A percentile compares a stretch with the other conserved stretches of the same genome.
phyloP scores from a whole-genome alignment of 1,139 yeast species.

The Lodderomyces pseudojiufengensis region DNA sequence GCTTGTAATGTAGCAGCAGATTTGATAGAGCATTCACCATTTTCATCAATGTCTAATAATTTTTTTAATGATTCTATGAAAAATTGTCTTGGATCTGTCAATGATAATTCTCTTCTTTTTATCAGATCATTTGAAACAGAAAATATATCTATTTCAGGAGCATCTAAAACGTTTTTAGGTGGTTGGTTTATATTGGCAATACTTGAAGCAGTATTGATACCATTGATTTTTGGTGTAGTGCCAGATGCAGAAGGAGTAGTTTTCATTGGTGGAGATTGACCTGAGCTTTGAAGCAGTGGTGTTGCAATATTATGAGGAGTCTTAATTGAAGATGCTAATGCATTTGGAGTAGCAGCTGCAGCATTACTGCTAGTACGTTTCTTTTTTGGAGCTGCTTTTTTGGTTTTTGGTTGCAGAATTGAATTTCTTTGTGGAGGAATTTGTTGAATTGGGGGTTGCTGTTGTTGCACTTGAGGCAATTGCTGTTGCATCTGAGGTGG shows the following conservation, averaged over 20 bases:
- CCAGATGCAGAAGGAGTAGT: conserved; percentile 8
- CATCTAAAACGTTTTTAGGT: conserved; percentile 14
- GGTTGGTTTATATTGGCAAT: too few species aligned
- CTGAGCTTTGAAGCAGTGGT: conserved; percentile 38
- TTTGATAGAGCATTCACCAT: conserved; percentile 22
- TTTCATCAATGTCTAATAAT: conserved; percentile 43
- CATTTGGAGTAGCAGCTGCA: conserved; percentile 41
- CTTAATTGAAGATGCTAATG: conserved; percentile 38
- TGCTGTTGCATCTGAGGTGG: conserved; percentile 7
- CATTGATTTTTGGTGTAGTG: conserved; percentile 8
- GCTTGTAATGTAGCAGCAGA: conserved; percentile 30
- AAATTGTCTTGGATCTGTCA: conserved; percentile 46
- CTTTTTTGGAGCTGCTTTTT: conserved; percentile 5
- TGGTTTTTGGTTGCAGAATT: conserved; percentile 2
- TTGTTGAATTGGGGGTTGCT: conserved; percentile 12
- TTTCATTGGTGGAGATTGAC: conserved; percentile 30
- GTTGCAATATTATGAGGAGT: conserved; percentile 47
- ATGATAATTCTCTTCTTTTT: conserved; percentile 46
- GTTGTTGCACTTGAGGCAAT: conserved; percentile 12
- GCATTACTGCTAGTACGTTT: conserved; percentile 5
- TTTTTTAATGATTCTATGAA: conserved; percentile 52
- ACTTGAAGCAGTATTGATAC: conserved; percentile 4
- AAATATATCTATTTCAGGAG: conserved; percentile 26
- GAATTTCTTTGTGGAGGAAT: conserved; percentile 20
- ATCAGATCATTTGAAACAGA: conserved; percentile 33